Evolutionary conservation across 2,329 filamentous ascomycete genomes (phyloP).

Genomic region (Pseudogymnoascus sp.): DNA sequence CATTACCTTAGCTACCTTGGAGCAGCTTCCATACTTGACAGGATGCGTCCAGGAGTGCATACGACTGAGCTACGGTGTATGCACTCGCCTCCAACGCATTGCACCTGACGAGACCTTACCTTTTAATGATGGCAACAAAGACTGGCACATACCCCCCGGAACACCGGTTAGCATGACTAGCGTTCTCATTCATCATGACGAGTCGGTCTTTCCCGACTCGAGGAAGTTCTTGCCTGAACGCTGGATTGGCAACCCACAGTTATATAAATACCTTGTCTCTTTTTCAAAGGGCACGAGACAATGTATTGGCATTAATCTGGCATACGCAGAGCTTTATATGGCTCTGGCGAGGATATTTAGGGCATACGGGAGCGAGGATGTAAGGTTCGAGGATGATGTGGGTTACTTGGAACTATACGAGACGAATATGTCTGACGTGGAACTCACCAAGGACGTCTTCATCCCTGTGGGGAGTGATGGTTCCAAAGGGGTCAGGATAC

Average conservation of each 20-base stretch:
- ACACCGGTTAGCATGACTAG: conserved; percentile 34
- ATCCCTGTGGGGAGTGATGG: conserved; percentile 13
- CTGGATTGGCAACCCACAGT: conserved; percentile 30
- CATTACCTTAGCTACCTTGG: conserved; percentile 16
- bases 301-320: conserved; percentile 33
- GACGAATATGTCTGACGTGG: conserved; percentile 20
- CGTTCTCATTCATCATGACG: conserved; percentile 33
- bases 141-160: conserved; percentile 20
- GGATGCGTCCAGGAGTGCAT: conserved; percentile 30
- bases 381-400: conserved; percentile 16
- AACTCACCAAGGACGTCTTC: conserved; percentile 16
- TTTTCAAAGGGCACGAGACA: conserved; percentile 35
- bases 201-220: conserved; percentile 31
- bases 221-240: conserved; percentile 34
- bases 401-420: conserved; percentile 23
- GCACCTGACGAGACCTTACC: conserved; percentile 17
- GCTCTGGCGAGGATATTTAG: conserved; percentile 14
- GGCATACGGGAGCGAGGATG: conserved; percentile 15
- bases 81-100: conserved; percentile 23
- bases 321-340: conserved; percentile 19
- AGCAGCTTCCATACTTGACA: conserved; percentile 25
- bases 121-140: conserved; percentile 14
- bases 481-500: conserved; percentile 15
- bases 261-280: conserved; percentile 33
- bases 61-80: conserved; percentile 27